phyloP scores from a whole-genome alignment of 2,329 filamentous ascomycete species.

The Fusarium cicatricum region DNA sequence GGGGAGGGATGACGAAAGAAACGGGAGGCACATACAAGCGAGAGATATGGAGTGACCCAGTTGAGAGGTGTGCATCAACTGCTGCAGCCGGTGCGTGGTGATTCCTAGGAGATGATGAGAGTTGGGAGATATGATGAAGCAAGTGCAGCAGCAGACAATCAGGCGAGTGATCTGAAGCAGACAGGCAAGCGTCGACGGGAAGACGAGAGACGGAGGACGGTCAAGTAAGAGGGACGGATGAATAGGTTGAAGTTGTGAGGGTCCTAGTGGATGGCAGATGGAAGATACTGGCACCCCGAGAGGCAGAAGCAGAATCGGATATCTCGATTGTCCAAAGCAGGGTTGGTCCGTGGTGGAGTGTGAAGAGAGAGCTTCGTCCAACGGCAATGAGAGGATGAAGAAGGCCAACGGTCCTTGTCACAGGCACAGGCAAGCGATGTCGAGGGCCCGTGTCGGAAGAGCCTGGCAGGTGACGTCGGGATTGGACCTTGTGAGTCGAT shows the following conservation, averaged over 20 bases:
- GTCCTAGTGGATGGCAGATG: constrained; percentile 27
- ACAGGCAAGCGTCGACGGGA: constrained; percentile 12
- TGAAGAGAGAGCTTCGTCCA: constrained; percentile 25
- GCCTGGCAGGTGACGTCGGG: constrained; percentile 37
- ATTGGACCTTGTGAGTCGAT: too few species aligned
- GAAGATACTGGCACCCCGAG: constrained; percentile 29
- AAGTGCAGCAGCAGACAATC: constrained; percentile 18
- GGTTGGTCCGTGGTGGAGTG: constrained; percentile 25
- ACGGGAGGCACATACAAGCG: constrained; percentile 29
- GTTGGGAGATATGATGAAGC: constrained; percentile 18
- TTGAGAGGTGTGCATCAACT: constrained; percentile 6
- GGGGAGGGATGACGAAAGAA: constrained; percentile 13
- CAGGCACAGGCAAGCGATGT: constrained; percentile 30
- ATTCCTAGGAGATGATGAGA: constrained; percentile 15
- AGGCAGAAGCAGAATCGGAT: constrained; percentile 32
- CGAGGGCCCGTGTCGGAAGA: constrained; percentile 21
- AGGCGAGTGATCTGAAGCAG: constrained; percentile 19
- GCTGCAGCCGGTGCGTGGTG: constrained; percentile 15
- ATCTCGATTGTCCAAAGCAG: constrained; percentile 39
- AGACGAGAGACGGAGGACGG: constrained; percentile 10
- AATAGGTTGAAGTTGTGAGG: constrained; percentile 15
- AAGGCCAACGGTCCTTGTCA: constrained; percentile 23
- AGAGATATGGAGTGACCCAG: constrained; percentile 20
- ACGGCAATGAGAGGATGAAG: constrained; percentile 24
- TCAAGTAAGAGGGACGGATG: constrained; percentile 12